These are phyloP conservation scores for Tubosaeta brunneosetosa DNA, from an alignment of 768 basidiomycete genomes.

Conservation along the genomic window DNA sequence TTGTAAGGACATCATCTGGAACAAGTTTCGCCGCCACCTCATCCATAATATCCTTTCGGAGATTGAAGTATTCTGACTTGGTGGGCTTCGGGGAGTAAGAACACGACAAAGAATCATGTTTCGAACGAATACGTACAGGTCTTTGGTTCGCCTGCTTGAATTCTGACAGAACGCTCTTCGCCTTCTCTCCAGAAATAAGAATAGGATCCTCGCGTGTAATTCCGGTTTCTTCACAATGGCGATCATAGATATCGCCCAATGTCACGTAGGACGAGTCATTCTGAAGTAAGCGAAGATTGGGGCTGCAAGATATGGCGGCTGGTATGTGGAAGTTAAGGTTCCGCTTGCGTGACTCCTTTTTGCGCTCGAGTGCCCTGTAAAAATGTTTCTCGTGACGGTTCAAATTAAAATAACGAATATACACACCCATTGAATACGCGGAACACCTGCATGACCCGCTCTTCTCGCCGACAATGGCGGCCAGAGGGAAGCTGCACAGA, in stretches of 20 bases:
- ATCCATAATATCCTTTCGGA: constrained; percentile 83
- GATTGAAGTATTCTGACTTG: constrained; percentile 60
- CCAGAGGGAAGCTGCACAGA: constrained; percentile 85
- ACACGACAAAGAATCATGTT: not conserved
- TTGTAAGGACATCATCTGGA: constrained; percentile 81
- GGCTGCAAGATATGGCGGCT: constrained; percentile 77
- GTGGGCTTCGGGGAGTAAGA: constrained; percentile 39
- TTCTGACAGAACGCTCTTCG: constrained; percentile 63
- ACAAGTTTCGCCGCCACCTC: constrained; percentile 85
- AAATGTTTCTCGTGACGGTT: constrained; percentile 1
- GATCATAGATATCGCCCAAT: constrained; percentile 91
- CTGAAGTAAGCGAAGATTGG: constrained; percentile 79
- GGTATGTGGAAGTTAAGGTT: constrained; percentile 92
- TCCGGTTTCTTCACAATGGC: constrained; percentile 70
- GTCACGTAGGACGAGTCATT: constrained; percentile 89
- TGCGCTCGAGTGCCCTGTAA: constrained; percentile 71
- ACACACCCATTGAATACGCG: constrained; percentile 89
- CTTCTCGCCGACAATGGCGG: constrained; percentile 85
- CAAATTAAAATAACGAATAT: not conserved
- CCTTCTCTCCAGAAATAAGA: constrained; percentile 79
- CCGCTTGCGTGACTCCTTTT: constrained; percentile 91
- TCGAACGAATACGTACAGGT: constrained; percentile 28
- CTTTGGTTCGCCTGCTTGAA: constrained; percentile 45
- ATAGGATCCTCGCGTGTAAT: constrained; percentile 86
- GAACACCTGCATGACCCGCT: constrained; percentile 86